These are phyloP conservation scores for Ustilago sp. DNA, from an alignment of 1,284 basidiomycete species.

Conservation along the genomic window DNA sequence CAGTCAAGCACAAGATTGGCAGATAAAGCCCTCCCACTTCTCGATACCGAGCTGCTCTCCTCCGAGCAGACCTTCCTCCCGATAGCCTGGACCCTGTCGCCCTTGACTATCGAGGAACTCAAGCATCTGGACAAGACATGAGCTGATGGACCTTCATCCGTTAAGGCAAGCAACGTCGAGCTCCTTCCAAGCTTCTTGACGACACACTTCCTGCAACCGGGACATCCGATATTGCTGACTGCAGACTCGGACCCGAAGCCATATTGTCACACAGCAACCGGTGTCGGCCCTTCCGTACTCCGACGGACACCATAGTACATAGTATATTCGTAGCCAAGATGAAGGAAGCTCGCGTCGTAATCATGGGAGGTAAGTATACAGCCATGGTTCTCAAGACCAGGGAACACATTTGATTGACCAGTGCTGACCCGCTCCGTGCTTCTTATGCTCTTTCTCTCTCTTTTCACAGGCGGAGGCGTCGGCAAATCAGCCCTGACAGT, in stretches of 20 bases:
- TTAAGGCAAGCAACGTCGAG: neutral
- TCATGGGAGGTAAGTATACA: conserved; percentile 52
- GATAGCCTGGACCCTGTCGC: neutral
- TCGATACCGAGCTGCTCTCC: neutral
- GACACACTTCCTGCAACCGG: neutral
- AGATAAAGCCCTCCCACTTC: neutral
- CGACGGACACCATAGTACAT: neutral
- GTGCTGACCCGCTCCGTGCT: neutral
- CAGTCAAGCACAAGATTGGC: neutral
- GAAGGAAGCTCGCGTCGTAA: conserved; percentile 59
- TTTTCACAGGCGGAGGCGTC: conserved; percentile 52
- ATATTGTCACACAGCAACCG: neutral
- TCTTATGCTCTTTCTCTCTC: conserved; percentile 6
- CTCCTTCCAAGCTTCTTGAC: neutral
- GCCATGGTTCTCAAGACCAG: conserved; percentile 16
- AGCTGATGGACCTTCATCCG: neutral
- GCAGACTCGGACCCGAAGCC: neutral
- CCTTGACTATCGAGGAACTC: neutral
- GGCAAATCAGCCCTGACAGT: conserved; percentile 64
- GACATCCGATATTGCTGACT: neutral
- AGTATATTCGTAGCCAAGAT: conserved; percentile 26
- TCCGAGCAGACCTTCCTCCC: neutral
- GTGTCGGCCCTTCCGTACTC: neutral
- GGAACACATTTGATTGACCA: no score
- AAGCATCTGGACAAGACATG: neutral